A percentile compares a stretch with the other conserved stretches of the same genome.
Evolutionary conservation across 2,329 filamentous ascomycete genomes (phyloP).

Genomic region (Arthrobotrys conoides): DNA sequence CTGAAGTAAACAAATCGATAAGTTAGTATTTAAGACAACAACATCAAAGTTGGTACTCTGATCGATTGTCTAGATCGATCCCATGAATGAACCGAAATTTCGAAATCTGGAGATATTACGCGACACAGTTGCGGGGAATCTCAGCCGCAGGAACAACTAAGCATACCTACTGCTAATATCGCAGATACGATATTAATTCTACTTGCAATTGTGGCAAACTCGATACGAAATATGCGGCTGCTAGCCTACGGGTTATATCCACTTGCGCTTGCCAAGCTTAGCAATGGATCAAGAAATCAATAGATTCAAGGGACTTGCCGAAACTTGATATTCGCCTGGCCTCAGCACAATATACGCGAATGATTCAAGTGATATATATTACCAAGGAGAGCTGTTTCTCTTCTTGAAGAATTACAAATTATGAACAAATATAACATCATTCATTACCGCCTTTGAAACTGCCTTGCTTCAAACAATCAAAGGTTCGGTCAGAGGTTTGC

Average conservation of each 20-base stretch:
- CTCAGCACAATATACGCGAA: not conserved
- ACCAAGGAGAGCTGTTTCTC: not conserved
- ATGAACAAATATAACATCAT: not conserved
- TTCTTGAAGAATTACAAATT: conserved; percentile 1
- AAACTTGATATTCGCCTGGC: not conserved
- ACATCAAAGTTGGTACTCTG: not conserved
- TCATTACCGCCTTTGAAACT: not conserved
- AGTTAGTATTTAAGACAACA: not conserved
- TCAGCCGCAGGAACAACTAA: conserved; percentile 31
- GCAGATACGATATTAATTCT: conserved; percentile 7
- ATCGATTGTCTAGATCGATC: not conserved
- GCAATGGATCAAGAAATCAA: conserved; percentile 4
- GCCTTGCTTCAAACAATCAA: not conserved
- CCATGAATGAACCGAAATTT: not conserved
- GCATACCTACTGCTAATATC: not conserved
- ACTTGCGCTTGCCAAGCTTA: conserved; percentile 10
- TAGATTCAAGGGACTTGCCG: not conserved
- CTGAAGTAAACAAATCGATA: not conserved
- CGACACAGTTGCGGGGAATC: conserved; percentile 9
- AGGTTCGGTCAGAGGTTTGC: conserved; percentile 32
- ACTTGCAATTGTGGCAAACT: not conserved
- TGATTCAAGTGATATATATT: not conserved
- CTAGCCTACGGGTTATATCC: not conserved
- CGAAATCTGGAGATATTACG: conserved; percentile 30
- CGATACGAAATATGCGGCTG: not conserved